These are phyloP conservation scores for Hypoxylon trugodes DNA, from an alignment of 495 filamentous ascomycete genomes.

Conservation along the genomic window DNA sequence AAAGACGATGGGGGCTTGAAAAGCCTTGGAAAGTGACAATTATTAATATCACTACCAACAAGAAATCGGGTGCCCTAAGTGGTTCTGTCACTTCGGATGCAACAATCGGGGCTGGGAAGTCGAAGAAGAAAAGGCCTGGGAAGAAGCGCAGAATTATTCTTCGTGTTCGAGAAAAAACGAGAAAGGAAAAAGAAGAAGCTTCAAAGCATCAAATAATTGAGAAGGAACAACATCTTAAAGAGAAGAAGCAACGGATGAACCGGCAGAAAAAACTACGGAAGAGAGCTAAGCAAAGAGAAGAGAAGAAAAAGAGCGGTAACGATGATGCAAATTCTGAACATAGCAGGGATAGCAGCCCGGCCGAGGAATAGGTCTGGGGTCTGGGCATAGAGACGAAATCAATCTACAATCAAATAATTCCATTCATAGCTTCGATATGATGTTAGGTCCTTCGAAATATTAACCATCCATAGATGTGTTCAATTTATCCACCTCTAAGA, in stretches of 20 bases:
- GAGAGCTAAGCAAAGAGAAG: conserved; percentile 58
- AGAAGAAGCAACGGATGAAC: conserved; percentile 63
- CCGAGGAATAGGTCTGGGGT: background rate
- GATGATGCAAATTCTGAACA: conserved; percentile 29
- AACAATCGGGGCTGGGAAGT: conserved; percentile 30
- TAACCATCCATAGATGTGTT: too few relatives aligned
- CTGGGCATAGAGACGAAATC: too few relatives aligned
- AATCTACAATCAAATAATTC: too few relatives aligned
- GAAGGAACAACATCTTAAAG: conserved; percentile 59
- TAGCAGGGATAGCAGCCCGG: conserved; percentile 5
- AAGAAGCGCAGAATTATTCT: conserved; percentile 63
- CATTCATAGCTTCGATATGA: too few relatives aligned
- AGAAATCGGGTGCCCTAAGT: background rate
- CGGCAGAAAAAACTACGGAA: conserved; percentile 61
- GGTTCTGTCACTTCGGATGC: background rate
- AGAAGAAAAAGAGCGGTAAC: conserved; percentile 52
- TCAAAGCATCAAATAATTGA: conserved; percentile 41
- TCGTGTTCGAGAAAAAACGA: conserved; percentile 47
- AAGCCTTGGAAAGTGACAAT: conserved; percentile 64
- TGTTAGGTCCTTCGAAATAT: too few relatives aligned
- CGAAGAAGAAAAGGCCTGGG: conserved; percentile 55
- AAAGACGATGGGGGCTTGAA: conserved; percentile 61
- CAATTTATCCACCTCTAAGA: too few relatives aligned
- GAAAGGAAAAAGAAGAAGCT: conserved; percentile 44
- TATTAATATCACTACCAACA: conserved; percentile 33